Conservation (phyloP, 2,329 filamentous ascomycete species). For the Colletotrichum sp. region DNA sequence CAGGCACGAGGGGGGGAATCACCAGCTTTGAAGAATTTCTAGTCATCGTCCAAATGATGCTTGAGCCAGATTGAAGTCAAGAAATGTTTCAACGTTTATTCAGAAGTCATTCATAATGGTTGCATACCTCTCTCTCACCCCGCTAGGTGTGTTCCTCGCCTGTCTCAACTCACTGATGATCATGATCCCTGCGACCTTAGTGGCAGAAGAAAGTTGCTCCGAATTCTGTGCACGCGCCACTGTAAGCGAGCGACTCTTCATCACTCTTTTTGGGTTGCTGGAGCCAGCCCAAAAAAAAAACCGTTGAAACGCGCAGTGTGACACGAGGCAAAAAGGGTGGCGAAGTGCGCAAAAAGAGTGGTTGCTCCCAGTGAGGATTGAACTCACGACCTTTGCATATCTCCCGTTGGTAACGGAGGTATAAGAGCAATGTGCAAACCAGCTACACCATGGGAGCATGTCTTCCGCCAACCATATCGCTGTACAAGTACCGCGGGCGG, state of each 20-base stretch:
- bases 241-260: too few species aligned
- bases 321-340: background rate
- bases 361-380: slow-evolving; percentile 31
- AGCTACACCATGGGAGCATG: slow-evolving; percentile 33
- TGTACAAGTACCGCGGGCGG: background rate
- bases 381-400: slow-evolving; percentile 36
- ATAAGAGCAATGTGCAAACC: slow-evolving; percentile 39
- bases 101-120: background rate
- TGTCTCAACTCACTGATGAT: background rate
- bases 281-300: background rate
- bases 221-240: background rate
- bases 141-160: background rate
- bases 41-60: background rate
- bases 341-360: background rate
- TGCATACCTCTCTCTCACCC: background rate
- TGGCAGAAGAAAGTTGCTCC: slow-evolving; percentile 21
- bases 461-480: background rate
- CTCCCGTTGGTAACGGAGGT: slow-evolving; percentile 26
- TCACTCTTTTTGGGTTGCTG: background rate
- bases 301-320: background rate
- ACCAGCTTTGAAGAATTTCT: background rate
- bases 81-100: background rate
- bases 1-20: background rate
- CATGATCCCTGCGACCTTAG: background rate
- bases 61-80: background rate